A percentile compares a stretch with the other conserved stretches of the same genome.
phyloP scores from a whole-genome alignment of 164 flowering plant genomes.

The Taxillus chinensis region DNA sequence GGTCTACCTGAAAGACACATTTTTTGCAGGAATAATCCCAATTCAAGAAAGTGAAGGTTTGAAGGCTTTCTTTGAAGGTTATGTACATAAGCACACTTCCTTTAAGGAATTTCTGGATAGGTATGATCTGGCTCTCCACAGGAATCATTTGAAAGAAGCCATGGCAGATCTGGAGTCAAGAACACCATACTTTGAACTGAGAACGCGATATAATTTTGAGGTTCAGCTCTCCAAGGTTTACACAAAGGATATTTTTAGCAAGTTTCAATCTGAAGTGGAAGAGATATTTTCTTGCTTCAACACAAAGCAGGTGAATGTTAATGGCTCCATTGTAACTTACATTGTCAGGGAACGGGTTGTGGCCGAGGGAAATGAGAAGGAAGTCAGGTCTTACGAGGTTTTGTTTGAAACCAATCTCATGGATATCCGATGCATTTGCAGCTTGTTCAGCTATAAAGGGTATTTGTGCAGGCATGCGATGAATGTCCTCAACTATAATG shows the following conservation, averaged over 20 bases:
- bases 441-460: constrained; percentile 43
- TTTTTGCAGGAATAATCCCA: constrained; percentile 35
- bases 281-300: constrained; percentile 37
- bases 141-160: constrained; percentile 30
- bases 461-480: constrained; percentile 44
- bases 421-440: constrained; percentile 36
- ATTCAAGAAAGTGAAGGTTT: constrained; percentile 21
- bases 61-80: constrained; percentile 31
- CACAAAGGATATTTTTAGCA: constrained; percentile 32
- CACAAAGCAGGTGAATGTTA: constrained; percentile 27
- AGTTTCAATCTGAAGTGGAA: constrained; percentile 37
- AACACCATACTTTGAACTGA: constrained; percentile 17
- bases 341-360: constrained; percentile 26
- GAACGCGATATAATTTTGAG: constrained; percentile 33
- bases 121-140: constrained; percentile 34
- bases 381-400: constrained; percentile 28
- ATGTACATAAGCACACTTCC: constrained; percentile 40
- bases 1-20: constrained; percentile 32
- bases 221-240: constrained; percentile 30
- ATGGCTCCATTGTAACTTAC: constrained; percentile 28
- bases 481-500: constrained; percentile 30
- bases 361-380: constrained; percentile 21
- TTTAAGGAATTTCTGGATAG: constrained; percentile 40
- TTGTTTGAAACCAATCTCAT: constrained; percentile 23
- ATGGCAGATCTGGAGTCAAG: constrained; percentile 28